Conservation (phyloP, 805 yeast genomes). For the Yarrowia hollandica region DNA sequence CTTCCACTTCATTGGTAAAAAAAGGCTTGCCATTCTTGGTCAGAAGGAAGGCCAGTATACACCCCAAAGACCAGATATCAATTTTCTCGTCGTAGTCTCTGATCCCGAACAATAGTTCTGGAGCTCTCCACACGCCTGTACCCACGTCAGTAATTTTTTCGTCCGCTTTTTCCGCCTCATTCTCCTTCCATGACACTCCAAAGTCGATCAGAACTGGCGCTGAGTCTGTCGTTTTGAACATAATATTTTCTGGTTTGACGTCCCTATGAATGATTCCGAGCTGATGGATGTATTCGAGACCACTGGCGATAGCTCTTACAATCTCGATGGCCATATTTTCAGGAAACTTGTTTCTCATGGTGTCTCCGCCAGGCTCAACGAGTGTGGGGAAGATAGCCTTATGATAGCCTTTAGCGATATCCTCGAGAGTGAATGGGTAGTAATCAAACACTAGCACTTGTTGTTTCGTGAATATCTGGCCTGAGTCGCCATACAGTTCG, state of each 20-base stretch:
- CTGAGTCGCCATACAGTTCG: constrained; percentile 38
- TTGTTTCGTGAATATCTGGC: constrained; percentile 46
- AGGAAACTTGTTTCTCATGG: constrained; percentile 44
- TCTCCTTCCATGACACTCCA: constrained; percentile 59
- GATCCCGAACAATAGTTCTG: constrained; percentile 68
- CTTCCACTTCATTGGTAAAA: constrained; percentile 41
- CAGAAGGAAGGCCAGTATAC: constrained; percentile 57
- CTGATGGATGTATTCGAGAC: constrained; percentile 59
- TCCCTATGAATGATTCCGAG: constrained; percentile 66
- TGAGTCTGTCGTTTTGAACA: constrained; percentile 46
- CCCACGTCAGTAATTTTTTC: constrained; percentile 55
- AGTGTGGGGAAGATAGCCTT: constrained; percentile 41
- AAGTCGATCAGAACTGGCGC: constrained; percentile 56
- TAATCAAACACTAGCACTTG: constrained; percentile 32
- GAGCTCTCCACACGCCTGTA: constrained; percentile 69
- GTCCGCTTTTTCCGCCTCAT: constrained; percentile 41
- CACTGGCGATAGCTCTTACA: constrained; percentile 51
- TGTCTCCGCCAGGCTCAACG: constrained; percentile 33
- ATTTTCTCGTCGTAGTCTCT: constrained; percentile 53
- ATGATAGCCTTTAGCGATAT: constrained; percentile 42
- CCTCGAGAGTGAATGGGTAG: constrained; percentile 43
- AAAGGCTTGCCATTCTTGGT: constrained; percentile 45
- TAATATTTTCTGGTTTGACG: constrained; percentile 67
- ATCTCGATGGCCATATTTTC: constrained; percentile 39
- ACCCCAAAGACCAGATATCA: constrained; percentile 74